These are phyloP conservation scores for Moniliophthora roreri DNA, from an alignment of 1,284 basidiomycete species.

Conservation along the genomic window DNA sequence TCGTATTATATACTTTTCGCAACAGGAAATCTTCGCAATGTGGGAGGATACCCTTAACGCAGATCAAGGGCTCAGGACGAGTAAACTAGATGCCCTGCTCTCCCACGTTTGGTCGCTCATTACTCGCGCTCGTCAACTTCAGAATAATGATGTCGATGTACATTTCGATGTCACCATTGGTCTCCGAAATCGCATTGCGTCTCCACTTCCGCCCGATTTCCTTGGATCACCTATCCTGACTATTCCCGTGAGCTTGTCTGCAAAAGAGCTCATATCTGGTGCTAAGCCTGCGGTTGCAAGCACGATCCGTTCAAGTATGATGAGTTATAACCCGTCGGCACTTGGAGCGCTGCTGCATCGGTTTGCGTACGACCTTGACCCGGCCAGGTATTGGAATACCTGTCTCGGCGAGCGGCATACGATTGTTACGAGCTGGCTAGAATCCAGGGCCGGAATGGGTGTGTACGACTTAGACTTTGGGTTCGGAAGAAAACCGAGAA, in stretches of 20 bases:
- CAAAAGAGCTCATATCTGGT: conserved; percentile 13
- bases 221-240: conserved; percentile 38
- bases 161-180: conserved; percentile 29
- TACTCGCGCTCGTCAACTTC: conserved; percentile 31
- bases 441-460: conserved; percentile 22
- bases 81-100: conserved; percentile 41
- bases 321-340: conserved; percentile 23
- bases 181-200: conserved; percentile 31
- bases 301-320: conserved; percentile 30
- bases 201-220: conserved; percentile 28
- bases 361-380: conserved; percentile 31
- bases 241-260: conserved; percentile 21
- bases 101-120: conserved; percentile 41
- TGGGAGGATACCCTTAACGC: conserved; percentile 23
- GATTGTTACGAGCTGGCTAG: conserved; percentile 41
- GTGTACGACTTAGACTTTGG: conserved; percentile 40
- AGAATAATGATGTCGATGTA: conserved; percentile 22
- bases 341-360: conserved; percentile 37
- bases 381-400: conserved; percentile 36
- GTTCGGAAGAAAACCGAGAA: conserved; percentile 22
- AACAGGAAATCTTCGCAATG: conserved; percentile 33
- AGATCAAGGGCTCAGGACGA: conserved; percentile 20
- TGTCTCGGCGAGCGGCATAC: conserved; percentile 37
- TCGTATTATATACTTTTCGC: conserved; percentile 34
- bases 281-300: conserved; percentile 19